Evolutionary conservation across 176 grass and related monocot genomes (phyloP), one percentile per base, ranked within the genome.

Genomic region (Oryza nivara): DNA sequence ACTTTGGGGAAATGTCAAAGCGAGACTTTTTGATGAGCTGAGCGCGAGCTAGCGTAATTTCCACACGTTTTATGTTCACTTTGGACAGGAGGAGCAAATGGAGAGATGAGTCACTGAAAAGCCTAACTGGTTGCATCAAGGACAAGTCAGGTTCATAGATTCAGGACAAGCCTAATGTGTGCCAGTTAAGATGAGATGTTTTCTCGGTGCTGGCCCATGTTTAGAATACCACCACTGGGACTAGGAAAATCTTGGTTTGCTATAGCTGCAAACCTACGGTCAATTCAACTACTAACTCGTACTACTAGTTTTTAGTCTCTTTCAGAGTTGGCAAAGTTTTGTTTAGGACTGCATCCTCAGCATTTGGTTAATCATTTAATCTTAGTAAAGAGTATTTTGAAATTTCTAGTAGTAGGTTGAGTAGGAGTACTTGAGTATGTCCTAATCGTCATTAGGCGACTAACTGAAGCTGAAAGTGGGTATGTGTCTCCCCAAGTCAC

Each of bases 1-100:
- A 82, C 68, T 78, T 68, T 68, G 64, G 60, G 73, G 86, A 86
- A 83, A 83, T 86, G 84, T 78, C 84, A 90, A 60, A 40, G 0
- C 30, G 25, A 4, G 15, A 35, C 60, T 82, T 90, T 89, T 73
- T 4, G 30, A 14, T 16, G 6, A 14, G 58, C 44, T 64, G 3
- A 13, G 7, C 40, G 64, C 7, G 25, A 13, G 72, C 66, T 54
- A 45, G 49, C 72, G 72, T 63, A 51, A 17, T 25, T 36, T 4
- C 28, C 49, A 40, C 2, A 13, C 20, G 36, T 66, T 25, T 40
- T 73, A 65, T 43, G 28, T 60, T 65, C 19, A 35, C 40, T 54
- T 48, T 65, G 20, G 17, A 7, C 19, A 19, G 19, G 10, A 0
- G 40, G 10, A 0, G 40, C 80, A 45, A 25, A 63, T 30, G 6